These are phyloP conservation scores for Acarospora socialis DNA, from an alignment of 2,329 filamentous ascomycete species.

Conservation along the genomic window DNA sequence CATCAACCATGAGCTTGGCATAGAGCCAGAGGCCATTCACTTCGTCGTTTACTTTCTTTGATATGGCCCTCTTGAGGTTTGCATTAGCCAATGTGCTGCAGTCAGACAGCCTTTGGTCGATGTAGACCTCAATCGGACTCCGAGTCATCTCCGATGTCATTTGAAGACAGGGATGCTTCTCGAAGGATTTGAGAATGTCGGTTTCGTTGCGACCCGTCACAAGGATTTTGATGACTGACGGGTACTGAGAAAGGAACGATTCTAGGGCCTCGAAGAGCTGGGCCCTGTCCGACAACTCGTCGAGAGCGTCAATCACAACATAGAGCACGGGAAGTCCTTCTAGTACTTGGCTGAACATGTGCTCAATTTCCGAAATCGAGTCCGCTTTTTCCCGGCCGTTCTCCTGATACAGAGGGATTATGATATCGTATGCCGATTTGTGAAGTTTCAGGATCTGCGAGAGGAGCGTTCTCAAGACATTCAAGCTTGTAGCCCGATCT, in stretches of 20 bases:
- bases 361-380: slow-evolving; percentile 4
- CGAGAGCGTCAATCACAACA: slow-evolving; percentile 5
- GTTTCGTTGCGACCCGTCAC: slow-evolving; percentile 3
- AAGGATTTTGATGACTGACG: background rate
- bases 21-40: slow-evolving; percentile 6
- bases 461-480: slow-evolving; percentile 3
- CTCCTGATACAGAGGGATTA: background rate
- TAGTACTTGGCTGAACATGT: too few species aligned
- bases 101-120: background rate
- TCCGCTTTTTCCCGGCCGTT: slow-evolving; percentile 4
- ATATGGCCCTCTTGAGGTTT: background rate
- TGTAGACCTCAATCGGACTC: background rate
- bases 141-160: slow-evolving; percentile 1
- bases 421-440: background rate
- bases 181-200: background rate
- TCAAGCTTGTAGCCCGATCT: slow-evolving; percentile 1
- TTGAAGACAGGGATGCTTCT: too few species aligned
- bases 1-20: slow-evolving; percentile 6
- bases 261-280: background rate
- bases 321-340: background rate
- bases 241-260: background rate
- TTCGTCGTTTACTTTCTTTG: background rate
- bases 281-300: slow-evolving; percentile 1
- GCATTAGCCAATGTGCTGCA: slow-evolving; percentile 1
- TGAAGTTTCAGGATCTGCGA: slow-evolving; percentile 3